These are phyloP conservation scores for Amylocarpus encephaloides DNA, from an alignment of 2,329 filamentous ascomycete species.

Conservation along the genomic window DNA sequence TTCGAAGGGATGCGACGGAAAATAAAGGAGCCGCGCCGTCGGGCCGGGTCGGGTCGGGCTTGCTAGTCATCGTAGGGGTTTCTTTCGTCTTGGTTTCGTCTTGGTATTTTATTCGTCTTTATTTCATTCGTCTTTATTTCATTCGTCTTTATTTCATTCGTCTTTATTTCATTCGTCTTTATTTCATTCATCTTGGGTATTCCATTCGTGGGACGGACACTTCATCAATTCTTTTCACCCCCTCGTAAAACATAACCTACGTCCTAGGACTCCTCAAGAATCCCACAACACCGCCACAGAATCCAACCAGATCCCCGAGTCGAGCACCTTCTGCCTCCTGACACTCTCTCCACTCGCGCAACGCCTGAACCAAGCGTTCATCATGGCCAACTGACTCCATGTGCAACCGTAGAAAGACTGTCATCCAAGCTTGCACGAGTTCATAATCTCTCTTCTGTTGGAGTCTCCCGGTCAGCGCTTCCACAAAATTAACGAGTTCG, in stretches of 20 bases:
- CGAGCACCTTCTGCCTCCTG: constrained; percentile 67
- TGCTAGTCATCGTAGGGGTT: no score
- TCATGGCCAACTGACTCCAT: constrained; percentile 46
- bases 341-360: constrained; percentile 65
- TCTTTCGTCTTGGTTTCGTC: no score
- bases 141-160: no score
- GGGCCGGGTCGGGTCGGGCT: no score
- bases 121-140: no score
- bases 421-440: constrained; percentile 95
- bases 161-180: no score
- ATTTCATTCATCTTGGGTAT: no score
- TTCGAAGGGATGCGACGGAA: no score
- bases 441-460: constrained; percentile 75
- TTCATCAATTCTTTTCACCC: not conserved
- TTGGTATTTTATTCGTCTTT: no score
- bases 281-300: constrained; percentile 77
- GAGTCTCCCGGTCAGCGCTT: constrained; percentile 69
- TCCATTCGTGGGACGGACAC: no score
- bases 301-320: constrained; percentile 72
- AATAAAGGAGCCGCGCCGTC: no score
- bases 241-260: not conserved
- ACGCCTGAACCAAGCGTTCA: constrained; percentile 47
- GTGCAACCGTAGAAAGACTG: constrained; percentile 81
- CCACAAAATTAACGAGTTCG: constrained; percentile 74
- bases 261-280: constrained; percentile 41